A percentile compares a stretch with the other conserved stretches of the same genome.
These are phyloP conservation scores for Pestalotiopsis fici DNA, from an alignment of 2,329 filamentous ascomycete genomes.

Conservation along the genomic window DNA sequence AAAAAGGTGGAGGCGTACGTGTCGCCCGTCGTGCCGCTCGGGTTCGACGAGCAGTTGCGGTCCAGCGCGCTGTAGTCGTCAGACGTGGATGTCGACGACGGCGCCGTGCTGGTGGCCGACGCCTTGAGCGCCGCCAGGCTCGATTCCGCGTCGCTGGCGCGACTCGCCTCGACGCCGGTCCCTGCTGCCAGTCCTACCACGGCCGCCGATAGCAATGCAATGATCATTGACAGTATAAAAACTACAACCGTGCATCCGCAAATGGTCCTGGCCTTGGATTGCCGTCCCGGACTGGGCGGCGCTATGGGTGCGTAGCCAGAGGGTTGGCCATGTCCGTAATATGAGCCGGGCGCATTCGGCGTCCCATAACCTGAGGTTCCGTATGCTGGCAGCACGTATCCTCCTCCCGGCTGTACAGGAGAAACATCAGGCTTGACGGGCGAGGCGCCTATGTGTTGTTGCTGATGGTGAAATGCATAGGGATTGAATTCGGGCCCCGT, in stretches of 20 bases:
- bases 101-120: slow-evolving; percentile 18
- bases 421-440: slow-evolving; percentile 19
- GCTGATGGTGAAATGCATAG: slow-evolving; percentile 10
- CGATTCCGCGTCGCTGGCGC: slow-evolving; percentile 36
- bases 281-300: slow-evolving; percentile 12
- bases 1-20: slow-evolving; percentile 40
- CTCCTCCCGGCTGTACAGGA: slow-evolving; percentile 7
- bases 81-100: slow-evolving; percentile 26
- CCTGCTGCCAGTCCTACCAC: slow-evolving; percentile 47
- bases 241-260: slow-evolving; percentile 39
- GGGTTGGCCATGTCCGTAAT: slow-evolving; percentile 20
- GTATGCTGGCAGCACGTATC: background rate
- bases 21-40: slow-evolving; percentile 35
- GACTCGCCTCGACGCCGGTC: slow-evolving; percentile 40
- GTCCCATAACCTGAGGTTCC: slow-evolving; percentile 14
- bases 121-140: slow-evolving; percentile 30
- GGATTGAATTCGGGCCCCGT: slow-evolving; percentile 21
- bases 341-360: slow-evolving; percentile 10
- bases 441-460: slow-evolving; percentile 7
- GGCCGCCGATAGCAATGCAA: slow-evolving; percentile 38
- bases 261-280: slow-evolving; percentile 20
- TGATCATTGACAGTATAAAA: slow-evolving; percentile 40
- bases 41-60: slow-evolving; percentile 38
- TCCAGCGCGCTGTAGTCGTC: slow-evolving; percentile 31
- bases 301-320: slow-evolving; percentile 13